Evolutionary conservation across 805 yeast species (phyloP).

Genomic region (Candida adriatica): DNA sequence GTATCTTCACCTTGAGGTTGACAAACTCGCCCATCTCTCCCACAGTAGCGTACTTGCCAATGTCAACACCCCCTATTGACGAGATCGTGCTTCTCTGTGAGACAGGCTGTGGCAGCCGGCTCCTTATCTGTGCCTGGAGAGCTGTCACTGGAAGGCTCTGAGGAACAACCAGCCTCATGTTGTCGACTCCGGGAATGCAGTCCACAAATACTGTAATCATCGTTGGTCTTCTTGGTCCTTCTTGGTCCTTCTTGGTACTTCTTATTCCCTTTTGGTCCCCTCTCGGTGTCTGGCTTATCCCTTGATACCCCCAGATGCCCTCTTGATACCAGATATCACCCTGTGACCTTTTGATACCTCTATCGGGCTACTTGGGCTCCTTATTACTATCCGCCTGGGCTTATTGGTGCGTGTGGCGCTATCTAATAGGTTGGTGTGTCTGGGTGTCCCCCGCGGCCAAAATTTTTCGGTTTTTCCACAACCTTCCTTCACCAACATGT

Average conservation of each 20-base stretch:
- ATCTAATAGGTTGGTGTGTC: no score
- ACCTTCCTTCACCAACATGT: conserved; percentile 3
- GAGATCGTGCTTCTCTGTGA: conserved; percentile 1
- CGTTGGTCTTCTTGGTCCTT: no score
- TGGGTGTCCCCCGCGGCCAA: no score
- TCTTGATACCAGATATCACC: no score
- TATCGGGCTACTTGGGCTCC: no score
- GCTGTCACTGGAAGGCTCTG: background rate
- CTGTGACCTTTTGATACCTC: no score
- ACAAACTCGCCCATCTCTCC: conserved; percentile 9
- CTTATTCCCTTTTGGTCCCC: no score
- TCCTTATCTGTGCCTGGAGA: conserved; percentile 4
- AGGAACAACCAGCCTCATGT: conserved; percentile 8
- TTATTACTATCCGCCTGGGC: no score
- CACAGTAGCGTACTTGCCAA: conserved; percentile 6
- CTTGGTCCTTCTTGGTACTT: no score
- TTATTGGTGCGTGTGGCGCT: no score
- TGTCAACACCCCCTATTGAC: conserved; percentile 13
- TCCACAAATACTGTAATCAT: conserved; percentile 13
- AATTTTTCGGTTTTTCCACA: background rate
- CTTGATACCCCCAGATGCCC: no score
- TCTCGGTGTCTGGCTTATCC: no score
- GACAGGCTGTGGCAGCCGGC: conserved; percentile 6
- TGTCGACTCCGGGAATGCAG: conserved; percentile 13
- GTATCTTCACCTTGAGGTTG: conserved; percentile 27